Evolutionary conservation across 768 basidiomycete species (phyloP), one percentile per base, ranked within the genome.

Genomic region (Phallus indusiatus): DNA sequence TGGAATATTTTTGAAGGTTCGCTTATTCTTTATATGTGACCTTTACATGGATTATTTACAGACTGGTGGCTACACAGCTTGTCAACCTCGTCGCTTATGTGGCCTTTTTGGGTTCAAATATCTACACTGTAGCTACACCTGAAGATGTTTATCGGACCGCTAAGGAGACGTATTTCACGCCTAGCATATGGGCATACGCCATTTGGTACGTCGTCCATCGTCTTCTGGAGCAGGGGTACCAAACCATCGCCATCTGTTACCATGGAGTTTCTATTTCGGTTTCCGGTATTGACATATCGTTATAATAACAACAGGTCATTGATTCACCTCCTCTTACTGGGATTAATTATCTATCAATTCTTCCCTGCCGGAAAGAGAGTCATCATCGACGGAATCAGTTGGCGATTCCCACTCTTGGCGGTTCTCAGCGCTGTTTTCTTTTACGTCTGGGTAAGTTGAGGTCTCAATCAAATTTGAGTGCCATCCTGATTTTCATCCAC

Each of bases 101-200:
- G 67, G 69, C 88, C 61, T 92, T 94, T 73, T 76, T 95, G n/a
- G 93, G 90, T 34, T 88, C 86, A 42, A 95, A 95, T 72, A 78
- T 94, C 59, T 94, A 91, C 78, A 86, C 85, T 55, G 80, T 93
- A 61, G 84, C 90, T 6, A 80, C 82, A 1, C 90, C 90, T 0
- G 78, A 80, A 47, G 83, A 81, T 62, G 78, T 83, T 54, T 90
- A 91, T 73, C 82, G 78, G 68, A 71, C 76, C 63, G 84, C 82
- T 49, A 91, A 91, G 70, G 85, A 88, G 65, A 96, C 94, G 0
- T 97, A 94, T 72, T 75, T 98, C 60, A 96, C 94, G 1, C 95
- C 95, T n/a, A 90, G 91, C 22, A 83, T 86, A 24, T 96, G 89
- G 83, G 87, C 90, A 1, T 95, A 93, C 76, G 80, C 87, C 75